phyloP scores from a whole-genome alignment of 352 stramenopile species.

The Phytophthora sp. region DNA sequence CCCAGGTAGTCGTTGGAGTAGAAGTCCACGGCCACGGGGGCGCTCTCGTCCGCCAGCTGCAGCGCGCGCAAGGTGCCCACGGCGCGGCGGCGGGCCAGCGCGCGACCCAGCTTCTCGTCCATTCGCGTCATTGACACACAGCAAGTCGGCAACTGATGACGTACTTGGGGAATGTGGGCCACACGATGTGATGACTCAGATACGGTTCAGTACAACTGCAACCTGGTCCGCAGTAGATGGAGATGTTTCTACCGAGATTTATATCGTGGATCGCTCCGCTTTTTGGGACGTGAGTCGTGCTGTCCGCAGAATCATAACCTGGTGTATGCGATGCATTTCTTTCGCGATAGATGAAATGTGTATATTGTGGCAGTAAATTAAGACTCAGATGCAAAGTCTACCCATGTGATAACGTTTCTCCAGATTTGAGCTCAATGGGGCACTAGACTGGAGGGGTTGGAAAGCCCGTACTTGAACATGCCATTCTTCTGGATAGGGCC shows the following conservation, averaged over 20 bases:
- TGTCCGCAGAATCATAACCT: too few species aligned
- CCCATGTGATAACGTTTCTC: too few species aligned
- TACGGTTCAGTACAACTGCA: background rate
- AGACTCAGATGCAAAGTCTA: too few species aligned
- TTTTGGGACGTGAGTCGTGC: too few species aligned
- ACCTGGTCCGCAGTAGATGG: too few species aligned
- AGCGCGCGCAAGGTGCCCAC: conserved; percentile 68
- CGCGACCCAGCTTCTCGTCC: conserved; percentile 36
- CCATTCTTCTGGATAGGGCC: background rate
- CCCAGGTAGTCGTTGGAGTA: conserved; percentile 98
- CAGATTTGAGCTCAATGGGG: too few species aligned
- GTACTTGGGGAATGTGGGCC: background rate
- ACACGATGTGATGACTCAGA: conserved; percentile 8
- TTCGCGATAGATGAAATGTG: too few species aligned
- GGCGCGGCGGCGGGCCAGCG: conserved; percentile 35
- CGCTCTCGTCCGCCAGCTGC: conserved; percentile 29
- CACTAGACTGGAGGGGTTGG: too few species aligned
- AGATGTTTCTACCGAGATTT: too few species aligned
- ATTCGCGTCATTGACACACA: conserved; percentile 21
- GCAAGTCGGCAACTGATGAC: conserved; percentile 14
- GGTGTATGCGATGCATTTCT: too few species aligned
- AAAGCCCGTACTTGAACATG: conserved; percentile 6
- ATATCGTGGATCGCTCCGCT: too few species aligned
- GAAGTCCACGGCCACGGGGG: conserved; percentile 87
- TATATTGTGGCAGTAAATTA: too few species aligned